Base-by-base conservation (phyloP, 495 filamentous ascomycete genomes). In the Daldinia childiae region DNA sequence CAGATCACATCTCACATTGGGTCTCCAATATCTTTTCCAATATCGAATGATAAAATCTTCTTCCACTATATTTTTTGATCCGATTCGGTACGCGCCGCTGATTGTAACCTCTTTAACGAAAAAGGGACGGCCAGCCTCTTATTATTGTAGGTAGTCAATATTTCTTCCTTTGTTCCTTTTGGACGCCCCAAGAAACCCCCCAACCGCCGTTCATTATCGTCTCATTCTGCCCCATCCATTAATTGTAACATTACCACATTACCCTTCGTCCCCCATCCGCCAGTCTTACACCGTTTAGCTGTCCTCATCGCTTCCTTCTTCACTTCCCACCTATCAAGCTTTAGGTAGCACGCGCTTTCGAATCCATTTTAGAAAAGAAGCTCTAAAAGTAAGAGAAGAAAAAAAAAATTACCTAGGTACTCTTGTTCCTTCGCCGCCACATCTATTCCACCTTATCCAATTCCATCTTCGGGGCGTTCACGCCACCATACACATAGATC, bases 41-140 rank as follows among this genome's bases (percentile, higher is more conserved):
- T 45, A 66, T 73, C 66, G 71, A 73, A 73, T 69, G 71, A 73
- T 68, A 73, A 58, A 58, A 52, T 62, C 17, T 24, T 58, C 39
- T 21, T 43, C 19, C 30, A 57, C 30, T 57, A 11, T 57, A 34
- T 57, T 30, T 36, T 30, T 29, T 26, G 9, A 41, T 66, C 56
- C n/a, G 50, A 62, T 59, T 66, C 58, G 62, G 66, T 66, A 68
- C 52, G 26, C 51, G 34, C 51, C 58, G 38, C 39, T 62, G 39
- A 19, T 71, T 41, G 62, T 34, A 43, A 62, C 30, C 24, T 69
- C 60, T 69, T 64, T 24, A 64, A 11, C 59, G 15, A 60, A 17
- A 60, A 57, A 19, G 54, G 30, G 19, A 19, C 14, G 3, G 34
- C 43, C 60, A 50, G n/a, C 58, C 39, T 68, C 36, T 55, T 68